These are phyloP conservation scores for Didymella pomorum DNA, from an alignment of 2,329 filamentous ascomycete genomes.

Conservation along the genomic window DNA sequence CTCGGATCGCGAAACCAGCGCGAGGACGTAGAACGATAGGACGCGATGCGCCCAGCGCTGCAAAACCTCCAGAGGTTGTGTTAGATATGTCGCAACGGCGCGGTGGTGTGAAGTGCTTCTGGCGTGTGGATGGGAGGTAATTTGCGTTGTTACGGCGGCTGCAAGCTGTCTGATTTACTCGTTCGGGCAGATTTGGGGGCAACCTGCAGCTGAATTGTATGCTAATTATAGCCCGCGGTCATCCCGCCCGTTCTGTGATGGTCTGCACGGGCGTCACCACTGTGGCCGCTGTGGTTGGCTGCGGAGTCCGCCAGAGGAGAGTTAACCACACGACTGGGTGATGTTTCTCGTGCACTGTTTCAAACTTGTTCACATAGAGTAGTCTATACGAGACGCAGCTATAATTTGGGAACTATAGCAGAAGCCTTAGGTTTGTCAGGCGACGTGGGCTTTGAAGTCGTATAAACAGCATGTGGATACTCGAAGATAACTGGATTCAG, in stretches of 20 bases:
- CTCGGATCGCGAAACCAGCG: constrained; percentile 29
- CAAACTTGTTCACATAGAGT: constrained; percentile 2
- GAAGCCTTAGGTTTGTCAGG: neutral
- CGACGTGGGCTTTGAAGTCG: neutral
- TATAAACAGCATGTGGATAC: too few relatives aligned
- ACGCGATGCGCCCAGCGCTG: constrained; percentile 41
- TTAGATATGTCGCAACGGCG: constrained; percentile 7
- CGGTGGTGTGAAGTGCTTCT: constrained; percentile 2
- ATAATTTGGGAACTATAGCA: neutral
- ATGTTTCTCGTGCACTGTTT: neutral
- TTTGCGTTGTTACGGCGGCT: constrained; percentile 18
- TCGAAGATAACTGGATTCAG: too few relatives aligned
- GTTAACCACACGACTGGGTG: constrained; percentile 7
- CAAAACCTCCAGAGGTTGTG: constrained; percentile 9
- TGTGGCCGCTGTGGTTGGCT: constrained; percentile 11
- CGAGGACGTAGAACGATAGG: constrained; percentile 34
- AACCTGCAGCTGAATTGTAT: constrained; percentile 19
- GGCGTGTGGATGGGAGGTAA: constrained; percentile 18
- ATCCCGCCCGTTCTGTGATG: constrained; percentile 14
- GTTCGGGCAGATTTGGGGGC: constrained; percentile 21
- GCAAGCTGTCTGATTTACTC: constrained; percentile 17
- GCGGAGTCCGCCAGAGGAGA: constrained; percentile 2
- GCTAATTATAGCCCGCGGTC: constrained; percentile 19
- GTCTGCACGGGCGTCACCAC: constrained; percentile 13
- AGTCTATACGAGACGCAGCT: neutral